Conservation (phyloP, 192 early-diverging fungal genomes). For the Obelidium mucronatum region DNA sequence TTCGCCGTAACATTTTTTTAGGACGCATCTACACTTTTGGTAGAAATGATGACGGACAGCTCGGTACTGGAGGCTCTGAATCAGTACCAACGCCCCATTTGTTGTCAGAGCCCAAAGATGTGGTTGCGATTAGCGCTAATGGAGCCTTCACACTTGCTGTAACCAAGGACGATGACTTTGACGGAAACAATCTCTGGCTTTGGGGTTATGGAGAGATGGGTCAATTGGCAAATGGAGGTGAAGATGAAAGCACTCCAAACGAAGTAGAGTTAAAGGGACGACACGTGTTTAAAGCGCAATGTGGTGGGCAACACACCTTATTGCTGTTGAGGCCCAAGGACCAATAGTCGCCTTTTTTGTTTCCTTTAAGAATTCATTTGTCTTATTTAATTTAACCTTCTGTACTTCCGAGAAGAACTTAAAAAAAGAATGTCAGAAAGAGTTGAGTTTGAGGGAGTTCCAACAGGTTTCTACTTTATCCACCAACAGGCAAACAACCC, state of each 20-base stretch:
- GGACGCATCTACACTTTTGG: conserved; percentile 84
- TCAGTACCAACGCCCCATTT: conserved; percentile 41
- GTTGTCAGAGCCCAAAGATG: conserved; percentile 61
- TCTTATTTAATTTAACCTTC: no score
- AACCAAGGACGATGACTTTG: conserved; percentile 26
- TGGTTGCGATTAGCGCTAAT: conserved; percentile 67
- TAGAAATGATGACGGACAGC: conserved; percentile 81
- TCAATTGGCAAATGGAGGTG: conserved; percentile 81
- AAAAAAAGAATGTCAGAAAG: no score
- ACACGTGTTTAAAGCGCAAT: conserved; percentile 65
- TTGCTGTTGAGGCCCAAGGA: conserved; percentile 61
- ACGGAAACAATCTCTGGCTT: conserved; percentile 67
- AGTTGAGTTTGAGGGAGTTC: conserved; percentile 11
- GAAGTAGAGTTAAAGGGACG: conserved; percentile 75
- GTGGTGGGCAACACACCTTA: conserved; percentile 84
- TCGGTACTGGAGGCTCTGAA: conserved; percentile 72
- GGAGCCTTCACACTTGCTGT: conserved; percentile 53
- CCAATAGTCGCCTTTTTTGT: no score
- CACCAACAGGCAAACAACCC: not conserved
- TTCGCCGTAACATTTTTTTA: not conserved
- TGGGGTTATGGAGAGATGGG: conserved; percentile 93
- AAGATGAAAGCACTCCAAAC: conserved; percentile 72
- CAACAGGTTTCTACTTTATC: not conserved
- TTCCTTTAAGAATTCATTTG: no score
- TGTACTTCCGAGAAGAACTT: no score